Evolutionary conservation across 108 stramenopile species (phyloP).

Genomic region (Fragilaria radians): DNA sequence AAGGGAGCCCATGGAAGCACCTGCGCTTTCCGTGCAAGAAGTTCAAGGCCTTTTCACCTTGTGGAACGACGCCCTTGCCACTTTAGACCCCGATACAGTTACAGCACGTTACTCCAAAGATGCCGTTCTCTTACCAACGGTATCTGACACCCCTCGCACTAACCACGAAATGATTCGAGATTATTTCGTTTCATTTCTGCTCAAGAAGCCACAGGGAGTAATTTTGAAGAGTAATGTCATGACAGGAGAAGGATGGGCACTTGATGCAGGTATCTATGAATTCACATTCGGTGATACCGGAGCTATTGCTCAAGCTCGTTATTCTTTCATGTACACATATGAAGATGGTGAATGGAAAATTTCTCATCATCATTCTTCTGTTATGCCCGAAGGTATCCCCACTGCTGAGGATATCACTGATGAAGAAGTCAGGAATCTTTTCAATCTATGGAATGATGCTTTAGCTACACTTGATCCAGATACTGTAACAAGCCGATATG

Average conservation of each 20-base stretch:
- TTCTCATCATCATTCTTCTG: too few relatives aligned
- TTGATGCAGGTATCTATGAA: conserved; percentile 30
- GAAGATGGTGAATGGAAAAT: too few relatives aligned
- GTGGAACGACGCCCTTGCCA: conserved; percentile 55
- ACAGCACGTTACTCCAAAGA: too few relatives aligned
- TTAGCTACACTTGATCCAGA: conserved; percentile 42
- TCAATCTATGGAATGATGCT: conserved; percentile 46
- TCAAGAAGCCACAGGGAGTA: conserved; percentile 34
- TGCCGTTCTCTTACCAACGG: too few relatives aligned
- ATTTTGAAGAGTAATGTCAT: conserved; percentile 25
- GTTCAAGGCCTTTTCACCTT: conserved; percentile 33
- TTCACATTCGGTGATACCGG: conserved; percentile 18
- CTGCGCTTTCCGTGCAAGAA: conserved; percentile 20
- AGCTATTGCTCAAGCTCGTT: conserved; percentile 44
- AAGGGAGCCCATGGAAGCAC: too few relatives aligned
- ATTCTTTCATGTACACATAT: conserved; percentile 43
- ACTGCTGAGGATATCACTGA: conserved; percentile 24
- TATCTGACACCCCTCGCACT: conserved; percentile 42
- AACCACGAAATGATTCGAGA: conserved; percentile 44
- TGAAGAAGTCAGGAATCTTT: conserved; percentile 28
- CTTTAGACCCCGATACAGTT: conserved; percentile 46
- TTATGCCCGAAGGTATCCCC: conserved; percentile 33
- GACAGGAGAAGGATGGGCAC: conserved; percentile 36
- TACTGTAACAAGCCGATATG: conserved; percentile 42
- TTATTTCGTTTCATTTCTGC: conserved; percentile 32